Conservation (phyloP, 805 yeast species). For the Ogataea polymorpha region DNA sequence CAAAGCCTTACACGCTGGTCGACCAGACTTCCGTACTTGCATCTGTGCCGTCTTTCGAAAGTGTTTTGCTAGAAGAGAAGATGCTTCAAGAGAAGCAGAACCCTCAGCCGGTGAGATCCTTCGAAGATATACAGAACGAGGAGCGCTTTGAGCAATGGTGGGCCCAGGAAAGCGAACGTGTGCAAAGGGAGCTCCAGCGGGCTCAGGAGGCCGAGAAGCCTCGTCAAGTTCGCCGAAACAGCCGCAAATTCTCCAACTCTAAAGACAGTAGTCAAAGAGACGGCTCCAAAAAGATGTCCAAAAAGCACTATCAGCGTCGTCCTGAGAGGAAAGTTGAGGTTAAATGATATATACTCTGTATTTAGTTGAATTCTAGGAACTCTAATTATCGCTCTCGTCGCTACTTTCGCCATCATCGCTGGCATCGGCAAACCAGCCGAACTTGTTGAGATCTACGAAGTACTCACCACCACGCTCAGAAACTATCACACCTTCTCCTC, state of each 20-base stretch:
- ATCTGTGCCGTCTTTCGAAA: slow-evolving; percentile 28
- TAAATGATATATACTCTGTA: not conserved
- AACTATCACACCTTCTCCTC: slow-evolving; percentile 48
- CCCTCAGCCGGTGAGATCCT: slow-evolving; percentile 33
- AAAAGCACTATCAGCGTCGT: slow-evolving; percentile 1
- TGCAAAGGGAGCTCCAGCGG: slow-evolving; percentile 45
- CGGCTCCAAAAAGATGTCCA: slow-evolving; percentile 3
- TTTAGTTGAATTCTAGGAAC: slow-evolving; percentile 2
- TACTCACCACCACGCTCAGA: slow-evolving; percentile 28
- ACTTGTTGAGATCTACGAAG: slow-evolving; percentile 40
- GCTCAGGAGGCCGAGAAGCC: slow-evolving; percentile 18
- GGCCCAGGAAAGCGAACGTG: slow-evolving; percentile 70
- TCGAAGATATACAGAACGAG: slow-evolving; percentile 75
- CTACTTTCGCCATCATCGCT: slow-evolving; percentile 18
- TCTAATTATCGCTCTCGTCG: slow-evolving; percentile 3
- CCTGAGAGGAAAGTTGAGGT: slow-evolving; percentile 1
- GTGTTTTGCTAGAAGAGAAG: slow-evolving; percentile 24
- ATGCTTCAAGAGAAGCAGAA: slow-evolving; percentile 27
- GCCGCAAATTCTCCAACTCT: not conserved
- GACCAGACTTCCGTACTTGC: slow-evolving; percentile 9
- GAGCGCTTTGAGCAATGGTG: slow-evolving; percentile 88
- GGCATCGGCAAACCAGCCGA: slow-evolving; percentile 66
- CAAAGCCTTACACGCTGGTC: slow-evolving; percentile 4
- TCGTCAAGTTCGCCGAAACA: slow-evolving; percentile 6
- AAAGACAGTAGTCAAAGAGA: not conserved